These are phyloP conservation scores for Parastagonospora avenae DNA, from an alignment of 2,329 filamentous ascomycete species.

Conservation along the genomic window DNA sequence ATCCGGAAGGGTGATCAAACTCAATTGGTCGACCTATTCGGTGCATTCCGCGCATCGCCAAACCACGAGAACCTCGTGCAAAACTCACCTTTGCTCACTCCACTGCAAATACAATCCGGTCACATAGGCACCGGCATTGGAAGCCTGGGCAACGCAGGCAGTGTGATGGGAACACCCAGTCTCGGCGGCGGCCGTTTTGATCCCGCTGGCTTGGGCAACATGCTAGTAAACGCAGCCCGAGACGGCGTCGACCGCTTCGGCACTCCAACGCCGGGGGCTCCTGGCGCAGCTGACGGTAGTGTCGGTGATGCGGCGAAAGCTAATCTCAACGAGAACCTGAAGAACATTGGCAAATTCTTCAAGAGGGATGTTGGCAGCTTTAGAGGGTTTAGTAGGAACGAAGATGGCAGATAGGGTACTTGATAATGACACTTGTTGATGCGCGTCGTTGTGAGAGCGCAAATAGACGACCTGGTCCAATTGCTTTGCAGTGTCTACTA, in stretches of 20 bases:
- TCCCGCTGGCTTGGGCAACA: constrained; percentile 80
- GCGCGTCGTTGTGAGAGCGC: no score
- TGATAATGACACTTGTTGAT: no score
- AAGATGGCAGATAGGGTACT: constrained; percentile 30
- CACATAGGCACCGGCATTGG: constrained; percentile 51
- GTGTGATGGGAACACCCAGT: constrained; percentile 48
- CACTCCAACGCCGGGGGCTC: constrained; percentile 51
- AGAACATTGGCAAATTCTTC: constrained; percentile 97
- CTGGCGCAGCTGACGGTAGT: constrained; percentile 18
- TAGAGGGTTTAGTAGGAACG: constrained; percentile 43
- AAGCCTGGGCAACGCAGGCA: constrained; percentile 44
- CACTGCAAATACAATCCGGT: constrained; percentile 39
- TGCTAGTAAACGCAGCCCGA: constrained; percentile 83
- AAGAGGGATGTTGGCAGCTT: constrained; percentile 74
- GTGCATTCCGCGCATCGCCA: constrained; percentile 74
- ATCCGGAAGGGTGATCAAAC: constrained; percentile 80
- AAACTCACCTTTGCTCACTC: constrained; percentile 44
- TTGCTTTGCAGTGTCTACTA: no score
- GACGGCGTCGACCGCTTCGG: constrained; percentile 82
- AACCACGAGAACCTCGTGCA: constrained; percentile 67
- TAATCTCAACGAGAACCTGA: constrained; percentile 89
- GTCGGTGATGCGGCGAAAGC: constrained; percentile 54
- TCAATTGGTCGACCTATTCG: constrained; percentile 86
- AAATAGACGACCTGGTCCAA: no score
- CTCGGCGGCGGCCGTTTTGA: constrained; percentile 66